Evolutionary conservation across 1,139 yeast species (phyloP), one percentile per base, ranked within the genome.

Genomic region (Candida tetrigidarum): DNA sequence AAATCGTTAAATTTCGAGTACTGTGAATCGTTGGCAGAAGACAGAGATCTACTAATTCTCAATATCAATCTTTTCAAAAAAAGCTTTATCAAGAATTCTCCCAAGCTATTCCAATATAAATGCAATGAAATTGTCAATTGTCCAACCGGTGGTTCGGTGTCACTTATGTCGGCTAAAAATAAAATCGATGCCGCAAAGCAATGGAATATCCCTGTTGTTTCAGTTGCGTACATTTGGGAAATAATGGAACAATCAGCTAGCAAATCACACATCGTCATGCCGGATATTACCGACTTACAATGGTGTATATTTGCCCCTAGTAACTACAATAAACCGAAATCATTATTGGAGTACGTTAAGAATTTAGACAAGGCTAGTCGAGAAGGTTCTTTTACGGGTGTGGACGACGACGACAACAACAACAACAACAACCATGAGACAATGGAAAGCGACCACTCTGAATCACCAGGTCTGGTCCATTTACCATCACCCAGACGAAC

Each of bases 31-130:
- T 69, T 91, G 45, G 78, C 81, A 6, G 63, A 76, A 15, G 67
- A 75, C 9, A 71, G 90, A 32, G 91, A 88, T 58, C 55, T 89
- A 14, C 66, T 91, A 28, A 63, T 91, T 2, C 74, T 89, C 2
- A 83, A 84, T 53, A 70, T 86, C 41, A 80, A 80, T 40, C 62
- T 81, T 37, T 77, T 77, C 48, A 70, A 69, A 47, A 43, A 51
- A 2, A 52, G 62, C n/a, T 55, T 73, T 42, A 38, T 53, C 25
- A 62, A 68, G 35, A 71, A 66, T 40, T 73, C 81, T 3, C 76
- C 80, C 1, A 60, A 57, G 28, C 57, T 70, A 28, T 71, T 63
- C 54, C 60, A 59, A 48, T 79, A 65, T 62, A 65, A 63, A 52
- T 67, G 48, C 52, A 62, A 48, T 45, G 77, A 66, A 37, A 50